phyloP scores from a whole-genome alignment of 2,329 filamentous ascomycete genomes.

The Shiraia sp. region DNA sequence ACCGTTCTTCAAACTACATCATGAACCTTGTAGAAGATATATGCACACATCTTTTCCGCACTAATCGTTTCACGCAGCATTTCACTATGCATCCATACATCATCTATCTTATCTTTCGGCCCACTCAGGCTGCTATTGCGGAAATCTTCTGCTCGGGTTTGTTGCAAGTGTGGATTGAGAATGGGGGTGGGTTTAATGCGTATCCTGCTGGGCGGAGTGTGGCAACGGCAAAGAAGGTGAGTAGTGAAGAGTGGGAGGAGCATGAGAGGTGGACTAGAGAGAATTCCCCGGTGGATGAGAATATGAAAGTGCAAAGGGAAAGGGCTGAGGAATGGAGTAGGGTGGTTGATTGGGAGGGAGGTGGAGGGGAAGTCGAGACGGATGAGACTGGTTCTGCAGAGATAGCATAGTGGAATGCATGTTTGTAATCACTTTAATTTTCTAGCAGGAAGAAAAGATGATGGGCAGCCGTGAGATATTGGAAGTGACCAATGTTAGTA shows the following conservation, averaged over 20 bases:
- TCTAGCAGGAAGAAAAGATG: too few relatives aligned
- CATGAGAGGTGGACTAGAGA: slow-evolving; percentile 13
- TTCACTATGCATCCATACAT: slow-evolving; percentile 34
- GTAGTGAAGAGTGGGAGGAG: slow-evolving; percentile 14
- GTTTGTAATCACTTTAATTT: too few relatives aligned
- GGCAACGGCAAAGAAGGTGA: slow-evolving; percentile 18
- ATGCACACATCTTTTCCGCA: slow-evolving; percentile 17
- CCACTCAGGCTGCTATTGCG: slow-evolving; percentile 26
- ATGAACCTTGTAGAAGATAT: slow-evolving; percentile 39
- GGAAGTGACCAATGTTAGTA: too few relatives aligned
- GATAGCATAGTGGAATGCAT: not conserved
- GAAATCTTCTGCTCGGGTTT: slow-evolving; percentile 37
- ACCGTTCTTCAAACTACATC: slow-evolving; percentile 28
- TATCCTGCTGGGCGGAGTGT: slow-evolving; percentile 33
- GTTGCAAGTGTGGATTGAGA: slow-evolving; percentile 31
- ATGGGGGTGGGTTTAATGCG: slow-evolving; percentile 34
- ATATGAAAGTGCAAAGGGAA: slow-evolving; percentile 16
- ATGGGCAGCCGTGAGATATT: too few relatives aligned
- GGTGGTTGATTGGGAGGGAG: slow-evolving; percentile 19
- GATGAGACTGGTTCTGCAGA: not conserved
- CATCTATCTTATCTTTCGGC: slow-evolving; percentile 31
- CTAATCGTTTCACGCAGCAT: slow-evolving; percentile 7
- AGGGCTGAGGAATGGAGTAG: slow-evolving; percentile 20
- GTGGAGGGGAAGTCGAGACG: not conserved
- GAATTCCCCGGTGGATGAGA: slow-evolving; percentile 11